Evolutionary conservation across 1,284 basidiomycete genomes (phyloP).

Genomic region (Grifola frondosa): DNA sequence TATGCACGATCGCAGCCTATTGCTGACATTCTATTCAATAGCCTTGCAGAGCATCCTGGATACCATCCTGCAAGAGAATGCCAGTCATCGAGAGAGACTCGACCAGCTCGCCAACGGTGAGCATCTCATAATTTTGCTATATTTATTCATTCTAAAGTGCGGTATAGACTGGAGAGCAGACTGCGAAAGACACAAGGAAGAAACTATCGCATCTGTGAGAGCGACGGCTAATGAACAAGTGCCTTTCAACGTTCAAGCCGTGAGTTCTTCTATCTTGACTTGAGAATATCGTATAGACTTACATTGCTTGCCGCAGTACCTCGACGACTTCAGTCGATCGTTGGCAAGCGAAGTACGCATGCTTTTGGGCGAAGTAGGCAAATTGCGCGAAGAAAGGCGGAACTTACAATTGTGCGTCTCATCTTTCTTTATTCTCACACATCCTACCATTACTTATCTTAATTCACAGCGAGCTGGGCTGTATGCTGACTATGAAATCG

Average conservation of each 20-base stretch:
- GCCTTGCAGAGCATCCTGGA: conserved; percentile 14
- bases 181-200: conserved; percentile 57
- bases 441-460: not conserved
- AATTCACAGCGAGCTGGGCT: conserved; percentile 60
- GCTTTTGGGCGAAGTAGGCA: conserved; percentile 74
- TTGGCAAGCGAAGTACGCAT: conserved; percentile 76
- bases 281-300: conserved; percentile 4
- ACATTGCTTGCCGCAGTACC: conserved; percentile 49
- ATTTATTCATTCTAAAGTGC: not conserved
- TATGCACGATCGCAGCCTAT: too few relatives aligned
- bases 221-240: conserved; percentile 69
- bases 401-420: conserved; percentile 65
- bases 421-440: not conserved
- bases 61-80: conserved; percentile 16
- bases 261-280: conserved; percentile 27
- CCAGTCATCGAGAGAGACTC: conserved; percentile 17
- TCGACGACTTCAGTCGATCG: conserved; percentile 80
- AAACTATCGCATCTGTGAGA: conserved; percentile 59
- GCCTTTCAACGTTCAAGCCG: conserved; percentile 74
- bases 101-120: conserved; percentile 22
- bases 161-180: conserved; percentile 60
- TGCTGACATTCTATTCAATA: not conserved
- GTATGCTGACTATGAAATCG: conserved; percentile 60
- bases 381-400: conserved; percentile 70
- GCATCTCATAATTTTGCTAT: conserved; percentile 3